Conservation (phyloP, 2,329 filamentous ascomycete species). For the Fusarium torreyae region DNA sequence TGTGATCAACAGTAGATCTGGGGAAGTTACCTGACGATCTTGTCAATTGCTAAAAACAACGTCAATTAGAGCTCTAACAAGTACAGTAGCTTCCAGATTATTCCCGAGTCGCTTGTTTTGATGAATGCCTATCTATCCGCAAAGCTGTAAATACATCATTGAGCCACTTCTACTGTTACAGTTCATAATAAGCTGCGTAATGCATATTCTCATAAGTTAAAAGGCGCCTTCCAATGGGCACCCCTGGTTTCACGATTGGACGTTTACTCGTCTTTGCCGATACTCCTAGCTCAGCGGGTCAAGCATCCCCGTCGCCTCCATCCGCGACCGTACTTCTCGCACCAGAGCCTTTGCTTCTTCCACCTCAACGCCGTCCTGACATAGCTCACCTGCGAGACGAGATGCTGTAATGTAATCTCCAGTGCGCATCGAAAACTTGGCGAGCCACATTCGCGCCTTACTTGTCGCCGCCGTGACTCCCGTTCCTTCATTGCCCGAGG, state of each 20-base stretch:
- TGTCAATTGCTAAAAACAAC: neutral
- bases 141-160: constrained; percentile 3
- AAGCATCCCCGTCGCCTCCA: constrained; percentile 67
- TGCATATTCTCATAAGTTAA: constrained; percentile 24
- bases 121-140: neutral
- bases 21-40: constrained; percentile 11
- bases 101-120: constrained; percentile 7
- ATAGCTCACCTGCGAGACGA: constrained; percentile 89
- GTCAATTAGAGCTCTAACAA: neutral
- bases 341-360: constrained; percentile 97
- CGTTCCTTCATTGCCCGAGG: constrained; percentile 69
- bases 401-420: constrained; percentile 84
- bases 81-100: neutral
- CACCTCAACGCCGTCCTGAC: constrained; percentile 95
- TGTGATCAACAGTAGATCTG: constrained; percentile 21
- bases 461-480: constrained; percentile 94
- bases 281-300: constrained; percentile 45
- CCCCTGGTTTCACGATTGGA: constrained; percentile 7
- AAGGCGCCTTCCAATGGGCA: constrained; percentile 1
- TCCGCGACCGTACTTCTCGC: constrained; percentile 84
- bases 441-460: constrained; percentile 94
- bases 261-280: constrained; percentile 29
- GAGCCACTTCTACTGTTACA: constrained; percentile 21
- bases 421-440: constrained; percentile 81
- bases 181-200: constrained; percentile 28